Evolutionary conservation across 2,329 filamentous ascomycete species (phyloP).

Genomic region (Tolypocladium tundrense): DNA sequence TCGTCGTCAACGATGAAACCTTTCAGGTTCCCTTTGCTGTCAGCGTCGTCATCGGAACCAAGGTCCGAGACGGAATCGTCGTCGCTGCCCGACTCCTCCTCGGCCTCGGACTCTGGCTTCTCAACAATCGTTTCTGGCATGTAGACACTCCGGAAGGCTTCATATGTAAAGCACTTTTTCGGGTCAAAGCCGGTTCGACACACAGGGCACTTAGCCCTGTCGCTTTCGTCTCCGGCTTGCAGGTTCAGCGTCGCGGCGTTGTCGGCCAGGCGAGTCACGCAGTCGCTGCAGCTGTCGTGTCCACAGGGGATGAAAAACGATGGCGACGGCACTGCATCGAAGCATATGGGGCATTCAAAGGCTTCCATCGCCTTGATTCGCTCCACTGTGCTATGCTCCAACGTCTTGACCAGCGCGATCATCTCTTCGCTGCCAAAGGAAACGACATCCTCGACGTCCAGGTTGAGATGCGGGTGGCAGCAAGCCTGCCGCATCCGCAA

Average conservation of each 20-base stretch:
- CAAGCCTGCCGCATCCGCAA: conserved; percentile 71
- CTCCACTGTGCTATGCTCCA: conserved; percentile 51
- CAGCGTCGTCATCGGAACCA: conserved; percentile 6
- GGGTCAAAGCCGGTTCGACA: conserved; percentile 61
- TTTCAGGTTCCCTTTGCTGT: conserved; percentile 22
- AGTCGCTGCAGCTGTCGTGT: conserved; percentile 69
- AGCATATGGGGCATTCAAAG: conserved; percentile 77
- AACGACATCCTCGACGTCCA: conserved; percentile 23
- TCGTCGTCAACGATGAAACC: conserved; percentile 17
- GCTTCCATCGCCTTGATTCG: conserved; percentile 49
- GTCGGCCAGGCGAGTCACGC: conserved; percentile 60
- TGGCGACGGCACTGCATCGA: conserved; percentile 64
- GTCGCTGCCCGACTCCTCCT: conserved; percentile 16
- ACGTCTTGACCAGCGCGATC: conserved; percentile 48
- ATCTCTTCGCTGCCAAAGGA: conserved; percentile 34
- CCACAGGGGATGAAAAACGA: conserved; percentile 76
- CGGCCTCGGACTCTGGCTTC: conserved; percentile 21
- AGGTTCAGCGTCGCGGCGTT: conserved; percentile 42
- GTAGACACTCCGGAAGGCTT: conserved; percentile 63
- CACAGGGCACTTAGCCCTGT: conserved; percentile 58
- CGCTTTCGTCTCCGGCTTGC: conserved; percentile 48
- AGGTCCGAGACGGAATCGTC: conserved; percentile 2
- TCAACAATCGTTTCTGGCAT: conserved; percentile 41
- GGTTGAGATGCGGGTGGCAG: conserved; percentile 21
- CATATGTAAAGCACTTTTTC: conserved; percentile 62